Evolutionary conservation across 495 filamentous ascomycete species (phyloP).

Genomic region (Daldinia concentrica): DNA sequence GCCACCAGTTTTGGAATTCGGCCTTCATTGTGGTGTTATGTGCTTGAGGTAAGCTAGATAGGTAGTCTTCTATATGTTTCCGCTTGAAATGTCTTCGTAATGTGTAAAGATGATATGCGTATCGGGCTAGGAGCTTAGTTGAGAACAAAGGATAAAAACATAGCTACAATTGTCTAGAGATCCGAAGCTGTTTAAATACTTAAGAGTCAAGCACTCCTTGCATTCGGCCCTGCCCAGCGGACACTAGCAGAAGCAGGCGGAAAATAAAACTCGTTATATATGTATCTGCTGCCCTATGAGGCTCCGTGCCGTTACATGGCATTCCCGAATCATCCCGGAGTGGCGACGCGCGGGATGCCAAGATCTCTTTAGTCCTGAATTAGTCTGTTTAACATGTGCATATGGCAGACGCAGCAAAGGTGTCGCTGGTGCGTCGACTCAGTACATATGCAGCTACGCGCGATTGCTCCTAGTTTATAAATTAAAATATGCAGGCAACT

Average conservation of each 20-base stretch:
- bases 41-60: slow-evolving; percentile 6
- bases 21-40: slow-evolving; percentile 31
- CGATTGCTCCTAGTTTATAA: not conserved
- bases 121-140: not conserved
- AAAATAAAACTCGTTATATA: slow-evolving; percentile 17
- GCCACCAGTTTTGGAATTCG: slow-evolving; percentile 42
- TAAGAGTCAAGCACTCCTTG: not conserved
- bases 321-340: slow-evolving; percentile 36
- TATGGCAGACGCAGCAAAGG: not conserved
- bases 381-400: not conserved
- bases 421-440: not conserved
- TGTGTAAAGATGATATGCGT: not conserved
- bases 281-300: slow-evolving; percentile 18
- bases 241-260: not conserved
- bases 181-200: not conserved
- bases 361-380: slow-evolving; percentile 22
- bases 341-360: no score
- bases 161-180: not conserved
- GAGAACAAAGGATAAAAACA: not conserved
- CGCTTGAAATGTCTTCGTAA: not conserved
- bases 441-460: no score
- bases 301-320: slow-evolving; percentile 10
- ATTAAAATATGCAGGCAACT: not conserved
- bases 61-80: not conserved
- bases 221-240: not conserved